phyloP scores from a whole-genome alignment of 176 grass and related monocot species.

The Juncus effusus region DNA sequence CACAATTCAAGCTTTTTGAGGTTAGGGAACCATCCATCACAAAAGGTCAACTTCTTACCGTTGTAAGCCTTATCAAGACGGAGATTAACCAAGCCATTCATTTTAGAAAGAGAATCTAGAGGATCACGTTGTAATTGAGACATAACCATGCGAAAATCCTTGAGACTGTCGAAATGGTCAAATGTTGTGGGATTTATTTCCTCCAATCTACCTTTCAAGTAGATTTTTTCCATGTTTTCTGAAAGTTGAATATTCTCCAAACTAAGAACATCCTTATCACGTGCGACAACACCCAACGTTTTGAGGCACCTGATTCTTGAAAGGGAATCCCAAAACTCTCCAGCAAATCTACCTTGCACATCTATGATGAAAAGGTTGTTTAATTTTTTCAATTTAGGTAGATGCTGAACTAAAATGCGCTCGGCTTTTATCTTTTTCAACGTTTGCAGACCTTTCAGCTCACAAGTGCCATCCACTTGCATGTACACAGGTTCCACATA shows the following conservation, averaged over 20 bases:
- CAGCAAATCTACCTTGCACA: neutral
- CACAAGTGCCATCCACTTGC: neutral
- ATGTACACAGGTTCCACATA: neutral
- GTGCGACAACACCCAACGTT: neutral
- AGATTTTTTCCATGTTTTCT: neutral
- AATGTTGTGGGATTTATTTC: neutral
- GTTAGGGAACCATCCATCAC: neutral
- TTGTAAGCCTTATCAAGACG: neutral
- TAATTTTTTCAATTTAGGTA: neutral
- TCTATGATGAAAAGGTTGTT: neutral
- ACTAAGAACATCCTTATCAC: neutral
- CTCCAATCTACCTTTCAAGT: neutral
- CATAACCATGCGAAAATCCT: neutral
- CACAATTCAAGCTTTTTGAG: neutral
- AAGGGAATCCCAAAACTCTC: neutral
- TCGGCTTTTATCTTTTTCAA: neutral
- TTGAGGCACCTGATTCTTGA: neutral
- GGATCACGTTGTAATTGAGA: neutral
- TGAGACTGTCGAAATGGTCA: neutral
- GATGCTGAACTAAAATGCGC: neutral
- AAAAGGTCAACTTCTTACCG: neutral
- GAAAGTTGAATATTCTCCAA: neutral
- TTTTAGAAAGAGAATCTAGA: neutral
- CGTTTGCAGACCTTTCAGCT: neutral
- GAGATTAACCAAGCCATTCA: neutral